A percentile compares a stretch with the other conserved stretches of the same genome.
Evolutionary conservation across 2,329 filamentous ascomycete genomes (phyloP).

Genomic region (Clathrospora elynae): DNA sequence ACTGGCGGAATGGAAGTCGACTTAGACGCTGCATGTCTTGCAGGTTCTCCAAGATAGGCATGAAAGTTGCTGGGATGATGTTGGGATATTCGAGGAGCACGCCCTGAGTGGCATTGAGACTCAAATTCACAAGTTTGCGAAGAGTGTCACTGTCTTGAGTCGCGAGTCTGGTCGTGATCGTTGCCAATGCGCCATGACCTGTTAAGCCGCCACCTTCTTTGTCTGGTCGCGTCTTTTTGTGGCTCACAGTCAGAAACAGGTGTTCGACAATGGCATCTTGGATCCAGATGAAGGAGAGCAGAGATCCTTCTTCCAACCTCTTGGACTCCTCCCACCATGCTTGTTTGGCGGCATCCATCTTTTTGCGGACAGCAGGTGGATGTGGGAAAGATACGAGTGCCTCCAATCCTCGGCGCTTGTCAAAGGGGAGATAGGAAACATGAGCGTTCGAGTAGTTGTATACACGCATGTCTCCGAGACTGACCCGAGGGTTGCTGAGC

Average conservation of each 20-base stretch:
- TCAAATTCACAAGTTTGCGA: slow-evolving; percentile 14
- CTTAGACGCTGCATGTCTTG: slow-evolving; percentile 28
- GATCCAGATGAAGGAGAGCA: slow-evolving; percentile 32
- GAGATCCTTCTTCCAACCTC: slow-evolving; percentile 24
- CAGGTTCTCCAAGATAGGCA: slow-evolving; percentile 32
- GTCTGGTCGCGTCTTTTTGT: slow-evolving; percentile 8
- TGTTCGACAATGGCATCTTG: slow-evolving; percentile 19
- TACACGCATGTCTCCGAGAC: slow-evolving; percentile 23
- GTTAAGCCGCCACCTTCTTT: slow-evolving; percentile 14
- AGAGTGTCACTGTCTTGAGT: slow-evolving; percentile 17
- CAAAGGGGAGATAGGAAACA: slow-evolving; percentile 22
- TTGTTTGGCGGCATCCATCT: slow-evolving; percentile 11
- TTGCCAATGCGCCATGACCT: slow-evolving; percentile 5
- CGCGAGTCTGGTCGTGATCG: slow-evolving; percentile 21
- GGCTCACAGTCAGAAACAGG: slow-evolving; percentile 30
- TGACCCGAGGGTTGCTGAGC: slow-evolving; percentile 11
- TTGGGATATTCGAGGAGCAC: slow-evolving; percentile 34
- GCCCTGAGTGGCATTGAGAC: slow-evolving; percentile 13
- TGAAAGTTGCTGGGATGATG: slow-evolving; percentile 36
- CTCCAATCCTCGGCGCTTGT: slow-evolving; percentile 20
- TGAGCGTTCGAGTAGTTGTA: slow-evolving; percentile 22
- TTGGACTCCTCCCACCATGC: slow-evolving; percentile 37
- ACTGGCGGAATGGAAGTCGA: slow-evolving; percentile 31
- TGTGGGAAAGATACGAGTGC: slow-evolving; percentile 27
- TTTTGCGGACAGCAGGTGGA: slow-evolving; percentile 14